Evolutionary conservation across 2,329 filamentous ascomycete species (phyloP).

Genomic region (Didymella keratinophila): DNA sequence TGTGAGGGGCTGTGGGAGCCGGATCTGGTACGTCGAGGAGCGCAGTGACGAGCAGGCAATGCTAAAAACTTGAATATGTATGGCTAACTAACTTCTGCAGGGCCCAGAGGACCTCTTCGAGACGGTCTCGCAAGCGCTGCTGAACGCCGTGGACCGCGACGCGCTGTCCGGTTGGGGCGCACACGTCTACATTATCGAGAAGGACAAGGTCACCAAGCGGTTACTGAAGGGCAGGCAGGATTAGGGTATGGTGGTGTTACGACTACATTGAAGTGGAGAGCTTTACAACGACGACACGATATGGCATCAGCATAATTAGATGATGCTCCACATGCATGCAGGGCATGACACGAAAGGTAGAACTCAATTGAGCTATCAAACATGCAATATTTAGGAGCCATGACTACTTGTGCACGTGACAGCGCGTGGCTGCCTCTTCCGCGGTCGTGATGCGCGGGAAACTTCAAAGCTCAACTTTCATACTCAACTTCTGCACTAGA

Average conservation of each 20-base stretch:
- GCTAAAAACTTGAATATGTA: too few species aligned
- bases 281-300: slow-evolving; percentile 25
- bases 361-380: not conserved
- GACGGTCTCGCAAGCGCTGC: slow-evolving; percentile 92
- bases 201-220: slow-evolving; percentile 99
- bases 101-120: slow-evolving; percentile 95
- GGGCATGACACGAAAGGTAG: not conserved
- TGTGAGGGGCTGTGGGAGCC: slow-evolving; percentile 98
- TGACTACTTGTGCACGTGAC: not conserved
- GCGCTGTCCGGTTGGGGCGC: slow-evolving; percentile 97
- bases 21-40: slow-evolving; percentile 71
- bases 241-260: slow-evolving; percentile 37
- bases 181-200: slow-evolving; percentile 99
- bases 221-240: slow-evolving; percentile 98
- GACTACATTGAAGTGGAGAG: slow-evolving; percentile 15
- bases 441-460: not conserved
- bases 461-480: too few species aligned
- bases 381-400: too few species aligned
- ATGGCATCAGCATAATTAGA: slow-evolving; percentile 27
- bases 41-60: too few species aligned
- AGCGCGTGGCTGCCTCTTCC: not conserved
- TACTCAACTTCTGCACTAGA: too few species aligned
- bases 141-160: slow-evolving; percentile 96
- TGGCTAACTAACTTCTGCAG: slow-evolving; percentile 54
- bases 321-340: not conserved